phyloP scores from a whole-genome alignment of 768 basidiomycete species.

The Cyathus striatus region DNA sequence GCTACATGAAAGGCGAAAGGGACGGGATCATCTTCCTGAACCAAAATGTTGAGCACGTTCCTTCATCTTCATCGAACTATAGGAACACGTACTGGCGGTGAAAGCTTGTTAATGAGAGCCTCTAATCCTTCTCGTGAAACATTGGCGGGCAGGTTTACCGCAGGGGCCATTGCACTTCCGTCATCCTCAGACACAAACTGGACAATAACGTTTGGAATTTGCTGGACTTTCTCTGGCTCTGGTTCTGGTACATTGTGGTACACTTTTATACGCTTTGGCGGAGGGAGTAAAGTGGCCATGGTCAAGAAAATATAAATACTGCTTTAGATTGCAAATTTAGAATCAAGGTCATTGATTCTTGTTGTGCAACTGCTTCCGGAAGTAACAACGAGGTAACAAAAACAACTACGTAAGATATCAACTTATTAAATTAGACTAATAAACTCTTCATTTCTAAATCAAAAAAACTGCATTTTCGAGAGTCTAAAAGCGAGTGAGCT shows the following conservation, averaged over 20 bases:
- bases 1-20: constrained; percentile 89
- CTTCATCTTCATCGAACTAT: constrained; percentile 13
- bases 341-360: no score
- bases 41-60: constrained; percentile 11
- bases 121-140: constrained; percentile 81
- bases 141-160: constrained; percentile 86
- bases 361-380: no score
- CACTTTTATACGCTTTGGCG: constrained; percentile 82
- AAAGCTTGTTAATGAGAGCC: constrained; percentile 83
- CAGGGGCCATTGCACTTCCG: constrained; percentile 75
- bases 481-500: constrained; percentile 37
- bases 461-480: constrained; percentile 64
- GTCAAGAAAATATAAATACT: no score
- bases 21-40: constrained; percentile 79
- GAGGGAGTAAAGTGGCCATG: constrained; percentile 86
- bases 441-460: no score
- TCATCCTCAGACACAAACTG: constrained; percentile 92
- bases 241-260: constrained; percentile 73
- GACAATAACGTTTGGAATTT: constrained; percentile 73
- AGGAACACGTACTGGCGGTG: constrained; percentile 48
- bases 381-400: no score
- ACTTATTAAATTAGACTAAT: no score
- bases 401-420: no score
- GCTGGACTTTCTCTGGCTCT: constrained; percentile 36
- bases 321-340: no score